Evolutionary conservation across 805 yeast genomes (phyloP), one percentile per base, ranked within the genome.

Genomic region (Kuraishia floccosa): DNA sequence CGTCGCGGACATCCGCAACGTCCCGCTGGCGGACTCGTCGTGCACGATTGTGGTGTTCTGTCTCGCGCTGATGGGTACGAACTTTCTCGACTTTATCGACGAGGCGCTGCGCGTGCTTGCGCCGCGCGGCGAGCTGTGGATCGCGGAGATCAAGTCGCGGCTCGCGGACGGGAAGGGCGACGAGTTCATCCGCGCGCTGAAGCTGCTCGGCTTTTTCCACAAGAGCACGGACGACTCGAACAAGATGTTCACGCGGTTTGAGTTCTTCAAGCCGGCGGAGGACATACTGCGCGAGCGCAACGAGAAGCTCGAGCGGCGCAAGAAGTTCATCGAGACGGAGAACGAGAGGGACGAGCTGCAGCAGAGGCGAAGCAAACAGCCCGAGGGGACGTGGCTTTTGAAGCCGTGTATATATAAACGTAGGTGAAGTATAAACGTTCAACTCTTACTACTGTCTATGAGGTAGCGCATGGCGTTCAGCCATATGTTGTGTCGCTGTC

Each of bases 341-440:
- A 58, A 68, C 15, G 77, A 74, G 33, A 71, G 70, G 40, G 81
- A 77, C 39, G 60, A 68, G 34, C 57, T 80, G 20, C 74, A 72
- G 35, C 43, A 47, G 29, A 77, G 67, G 46, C 65, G 89, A 44
- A 44, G 50, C 8, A 54, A 59, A 35, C 47, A 43, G 3, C 76
- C 89, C 0, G 94, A 84, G 46, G 94, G 94, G 7, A 69, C 78
- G 44, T 84, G 94, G 94, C 58, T 89, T 36, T 63, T 91, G 41
- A 91, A 89, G 52, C 98, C 99, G 3, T 91, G 99, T 58, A 83
- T 91, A 37, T 91, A 91, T 56, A 91, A 91, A 52, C 71, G 94
- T 58, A 69, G 96, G 43, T 83, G 50, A 47, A n/a, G n/a, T n/a
- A n/a, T n/a, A n/a, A n/a, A n/a, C n/a, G n/a, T n/a, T n/a, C n/a